Evolutionary conservation across 2,329 filamentous ascomycete genomes (phyloP).

Genomic region (Fusarium cyanostomum): DNA sequence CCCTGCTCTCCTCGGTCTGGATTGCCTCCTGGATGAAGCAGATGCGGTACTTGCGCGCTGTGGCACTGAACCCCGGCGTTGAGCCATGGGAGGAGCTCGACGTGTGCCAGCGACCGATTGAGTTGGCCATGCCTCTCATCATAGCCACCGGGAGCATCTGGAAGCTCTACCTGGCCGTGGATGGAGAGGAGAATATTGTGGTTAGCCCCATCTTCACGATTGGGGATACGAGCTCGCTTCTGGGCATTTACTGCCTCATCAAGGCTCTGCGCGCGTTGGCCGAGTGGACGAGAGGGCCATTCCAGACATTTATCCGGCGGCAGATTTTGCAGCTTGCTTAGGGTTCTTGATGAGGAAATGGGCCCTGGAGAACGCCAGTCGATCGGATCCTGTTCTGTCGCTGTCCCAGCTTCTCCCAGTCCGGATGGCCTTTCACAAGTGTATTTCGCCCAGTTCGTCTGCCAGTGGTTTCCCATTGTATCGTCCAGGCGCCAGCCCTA

Average conservation of each 20-base stretch:
- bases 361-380: too few species aligned
- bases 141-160: neutral
- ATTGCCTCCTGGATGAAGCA: slow-evolving; percentile 1
- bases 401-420: too few species aligned
- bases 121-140: neutral
- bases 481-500: too few species aligned
- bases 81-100: neutral
- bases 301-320: too few species aligned
- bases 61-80: neutral
- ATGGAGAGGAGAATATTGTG: neutral
- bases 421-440: too few species aligned
- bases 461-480: too few species aligned
- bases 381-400: too few species aligned
- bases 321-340: too few species aligned
- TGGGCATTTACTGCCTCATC: neutral
- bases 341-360: too few species aligned
- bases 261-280: neutral
- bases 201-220: neutral
- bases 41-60: neutral
- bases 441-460: too few species aligned
- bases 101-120: neutral
- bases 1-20: slow-evolving; percentile 1
- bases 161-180: neutral
- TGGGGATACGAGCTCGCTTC: neutral
- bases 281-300: neutral